These are phyloP conservation scores for Rubroshorea leprosula DNA, from an alignment of 345 rosid genomes.

Conservation along the genomic window DNA sequence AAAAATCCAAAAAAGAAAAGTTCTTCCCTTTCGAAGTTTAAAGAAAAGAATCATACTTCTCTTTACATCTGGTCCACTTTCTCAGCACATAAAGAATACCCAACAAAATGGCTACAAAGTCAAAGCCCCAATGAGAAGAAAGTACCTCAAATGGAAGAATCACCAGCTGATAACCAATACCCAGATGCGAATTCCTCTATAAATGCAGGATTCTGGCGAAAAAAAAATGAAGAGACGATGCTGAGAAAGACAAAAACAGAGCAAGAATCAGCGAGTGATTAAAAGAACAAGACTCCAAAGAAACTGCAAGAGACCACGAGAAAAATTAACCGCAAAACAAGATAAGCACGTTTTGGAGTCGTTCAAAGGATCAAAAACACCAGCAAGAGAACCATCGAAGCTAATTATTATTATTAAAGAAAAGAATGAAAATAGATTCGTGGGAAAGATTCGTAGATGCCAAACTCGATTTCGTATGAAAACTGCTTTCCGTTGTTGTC, in stretches of 20 bases:
- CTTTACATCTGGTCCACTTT: background rate
- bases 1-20: too few relatives aligned
- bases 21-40: too few relatives aligned
- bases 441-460: too few relatives aligned
- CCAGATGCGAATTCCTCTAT: too few relatives aligned
- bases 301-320: background rate
- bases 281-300: background rate
- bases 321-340: conserved; percentile 3
- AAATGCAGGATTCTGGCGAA: conserved; percentile 32
- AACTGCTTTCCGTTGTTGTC: too few relatives aligned
- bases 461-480: too few relatives aligned
- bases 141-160: conserved; percentile 34
- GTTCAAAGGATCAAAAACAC: background rate
- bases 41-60: background rate
- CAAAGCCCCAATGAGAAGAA: too few relatives aligned
- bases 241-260: background rate
- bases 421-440: too few relatives aligned
- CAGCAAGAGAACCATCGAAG: too few relatives aligned
- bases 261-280: background rate
- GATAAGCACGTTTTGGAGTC: background rate
- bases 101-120: conserved; percentile 2
- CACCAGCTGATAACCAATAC: conserved; percentile 19
- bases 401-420: too few relatives aligned
- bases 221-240: conserved; percentile 1
- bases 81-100: too few relatives aligned